phyloP scores from a whole-genome alignment of 2,329 filamentous ascomycete species.

The Apiospora phragmitis region DNA sequence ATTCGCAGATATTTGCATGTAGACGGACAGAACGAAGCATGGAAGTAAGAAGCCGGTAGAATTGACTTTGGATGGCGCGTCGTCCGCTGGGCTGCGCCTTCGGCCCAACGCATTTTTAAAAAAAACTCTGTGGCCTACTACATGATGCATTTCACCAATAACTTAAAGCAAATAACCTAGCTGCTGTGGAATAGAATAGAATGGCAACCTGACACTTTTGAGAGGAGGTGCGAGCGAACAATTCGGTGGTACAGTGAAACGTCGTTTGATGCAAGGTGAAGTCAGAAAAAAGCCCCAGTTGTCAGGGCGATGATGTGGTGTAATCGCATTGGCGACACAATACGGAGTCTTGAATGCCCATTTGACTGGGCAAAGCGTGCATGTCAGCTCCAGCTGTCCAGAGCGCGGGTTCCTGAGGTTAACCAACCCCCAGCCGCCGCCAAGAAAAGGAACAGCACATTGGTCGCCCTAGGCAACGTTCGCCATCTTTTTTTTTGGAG shows the following conservation, averaged over 20 bases:
- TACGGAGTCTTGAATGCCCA: background rate
- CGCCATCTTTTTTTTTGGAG: background rate
- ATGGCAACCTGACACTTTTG: background rate
- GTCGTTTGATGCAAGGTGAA: background rate
- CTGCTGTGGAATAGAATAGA: background rate
- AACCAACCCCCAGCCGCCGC: background rate
- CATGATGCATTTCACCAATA: background rate
- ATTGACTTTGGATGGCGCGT: background rate
- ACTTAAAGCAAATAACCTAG: background rate
- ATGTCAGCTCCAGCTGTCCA: background rate
- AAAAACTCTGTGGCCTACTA: background rate
- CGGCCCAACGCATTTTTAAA: too few relatives aligned
- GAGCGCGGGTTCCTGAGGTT: background rate
- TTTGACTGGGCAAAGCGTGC: background rate
- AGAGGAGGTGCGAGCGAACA: background rate
- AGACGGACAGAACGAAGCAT: background rate
- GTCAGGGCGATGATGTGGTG: background rate
- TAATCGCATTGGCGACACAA: background rate
- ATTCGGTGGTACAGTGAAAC: background rate
- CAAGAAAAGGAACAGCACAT: background rate
- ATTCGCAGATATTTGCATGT: background rate
- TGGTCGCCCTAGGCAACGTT: conserved; percentile 5
- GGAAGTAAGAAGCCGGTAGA: background rate
- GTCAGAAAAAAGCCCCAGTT: background rate
- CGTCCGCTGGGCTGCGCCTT: too few relatives aligned